Percentiles rank a stretch among this genome's conserved stretches.
These are phyloP conservation scores for Aristolochia californica DNA, from an alignment of 164 flowering plant species.

Conservation along the genomic window DNA sequence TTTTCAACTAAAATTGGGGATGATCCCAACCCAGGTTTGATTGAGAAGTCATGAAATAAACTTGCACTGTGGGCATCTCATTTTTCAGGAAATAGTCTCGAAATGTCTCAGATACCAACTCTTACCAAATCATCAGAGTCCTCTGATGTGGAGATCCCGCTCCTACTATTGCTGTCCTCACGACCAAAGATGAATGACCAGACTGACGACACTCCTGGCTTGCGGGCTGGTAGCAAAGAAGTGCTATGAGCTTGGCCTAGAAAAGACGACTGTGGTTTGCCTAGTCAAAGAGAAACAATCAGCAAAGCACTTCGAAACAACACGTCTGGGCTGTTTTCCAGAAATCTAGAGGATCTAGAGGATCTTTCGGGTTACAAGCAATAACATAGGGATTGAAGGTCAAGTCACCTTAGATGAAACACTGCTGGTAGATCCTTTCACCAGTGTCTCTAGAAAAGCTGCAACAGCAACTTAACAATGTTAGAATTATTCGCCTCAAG, in stretches of 20 bases:
- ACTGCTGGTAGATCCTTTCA: conserved; percentile 34
- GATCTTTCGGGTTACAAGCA: background rate
- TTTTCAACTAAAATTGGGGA: no score
- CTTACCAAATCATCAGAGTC: conserved; percentile 47
- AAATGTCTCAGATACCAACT: background rate
- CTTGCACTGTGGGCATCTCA: background rate
- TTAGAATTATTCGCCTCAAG: background rate
- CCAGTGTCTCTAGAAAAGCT: conserved; percentile 41
- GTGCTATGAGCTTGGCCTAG: conserved; percentile 40
- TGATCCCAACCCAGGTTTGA: background rate
- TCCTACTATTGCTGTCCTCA: conserved; percentile 78
- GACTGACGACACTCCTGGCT: conserved; percentile 33
- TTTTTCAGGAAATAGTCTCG: background rate
- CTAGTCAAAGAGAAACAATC: background rate
- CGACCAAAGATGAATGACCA: conserved; percentile 76
- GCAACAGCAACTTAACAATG: conserved; percentile 14
- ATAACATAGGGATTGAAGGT: background rate
- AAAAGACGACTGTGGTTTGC: conserved; percentile 62
- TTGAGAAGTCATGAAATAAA: background rate
- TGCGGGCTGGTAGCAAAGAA: conserved; percentile 41
- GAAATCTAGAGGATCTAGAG: no score
- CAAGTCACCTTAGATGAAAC: conserved; percentile 49
- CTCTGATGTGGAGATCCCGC: conserved; percentile 37
- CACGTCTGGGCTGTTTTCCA: background rate
- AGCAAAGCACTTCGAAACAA: background rate